These are phyloP conservation scores for Sphaerulina musiva DNA, from an alignment of 2,329 filamentous ascomycete species.

Conservation along the genomic window DNA sequence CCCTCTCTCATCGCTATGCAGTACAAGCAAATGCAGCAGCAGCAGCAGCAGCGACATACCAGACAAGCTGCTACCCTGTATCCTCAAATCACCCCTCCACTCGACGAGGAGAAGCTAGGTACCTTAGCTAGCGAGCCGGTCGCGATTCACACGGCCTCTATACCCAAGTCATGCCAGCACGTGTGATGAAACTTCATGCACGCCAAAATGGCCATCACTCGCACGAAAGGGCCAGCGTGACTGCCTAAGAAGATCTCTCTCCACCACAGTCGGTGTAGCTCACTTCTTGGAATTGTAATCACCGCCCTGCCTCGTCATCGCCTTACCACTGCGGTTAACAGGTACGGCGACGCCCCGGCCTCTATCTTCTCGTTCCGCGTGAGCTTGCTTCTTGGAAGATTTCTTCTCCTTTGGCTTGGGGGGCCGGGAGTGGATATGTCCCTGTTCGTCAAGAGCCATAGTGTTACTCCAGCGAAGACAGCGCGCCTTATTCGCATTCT, in stretches of 20 bases:
- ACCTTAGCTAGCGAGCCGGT: neutral
- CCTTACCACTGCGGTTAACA: constrained; percentile 45
- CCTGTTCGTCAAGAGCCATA: constrained; percentile 44
- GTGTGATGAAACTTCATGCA: too few species aligned
- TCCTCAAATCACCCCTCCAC: neutral
- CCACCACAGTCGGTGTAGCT: neutral
- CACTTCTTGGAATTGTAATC: constrained; percentile 34
- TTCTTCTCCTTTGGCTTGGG: constrained; percentile 34
- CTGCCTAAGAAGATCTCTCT: too few species aligned
- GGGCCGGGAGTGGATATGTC: constrained; percentile 29
- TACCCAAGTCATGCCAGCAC: neutral
- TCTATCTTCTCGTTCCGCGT: constrained; percentile 25
- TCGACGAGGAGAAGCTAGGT: neutral
- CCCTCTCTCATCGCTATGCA: constrained; percentile 5
- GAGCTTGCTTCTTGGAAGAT: constrained; percentile 27
- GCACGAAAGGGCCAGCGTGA: too few species aligned
- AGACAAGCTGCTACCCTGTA: neutral
- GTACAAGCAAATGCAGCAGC: constrained; percentile 1
- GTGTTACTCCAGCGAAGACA: constrained; percentile 62
- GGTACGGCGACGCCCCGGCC: constrained; percentile 31
- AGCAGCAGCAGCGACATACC: neutral
- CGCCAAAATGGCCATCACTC: too few species aligned
- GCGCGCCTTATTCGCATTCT: constrained; percentile 48
- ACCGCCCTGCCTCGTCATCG: constrained; percentile 46
- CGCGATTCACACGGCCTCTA: neutral